Evolutionary conservation across 192 early-diverging fungal genomes (phyloP).

Genomic region (Phlyctochytrium planicorne): DNA sequence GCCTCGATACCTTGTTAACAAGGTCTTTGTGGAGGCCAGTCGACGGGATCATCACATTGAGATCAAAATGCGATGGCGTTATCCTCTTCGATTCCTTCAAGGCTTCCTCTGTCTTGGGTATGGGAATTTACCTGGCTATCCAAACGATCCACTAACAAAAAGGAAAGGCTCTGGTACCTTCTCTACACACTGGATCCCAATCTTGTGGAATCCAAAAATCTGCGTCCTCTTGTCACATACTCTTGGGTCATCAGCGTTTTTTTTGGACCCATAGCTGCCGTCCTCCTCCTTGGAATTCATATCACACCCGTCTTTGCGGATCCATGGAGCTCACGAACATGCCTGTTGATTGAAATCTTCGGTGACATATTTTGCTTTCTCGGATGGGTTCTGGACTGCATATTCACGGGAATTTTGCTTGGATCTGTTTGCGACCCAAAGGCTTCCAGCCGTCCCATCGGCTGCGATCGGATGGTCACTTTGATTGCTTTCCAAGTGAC

Average conservation of each 20-base stretch:
- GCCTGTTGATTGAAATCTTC: not conserved
- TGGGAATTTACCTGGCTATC: not conserved
- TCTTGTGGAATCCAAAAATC: not conserved
- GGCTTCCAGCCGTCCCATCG: not conserved
- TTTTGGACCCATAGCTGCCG: not conserved
- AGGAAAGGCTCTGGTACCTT: slow-evolving; percentile 4
- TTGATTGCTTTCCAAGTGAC: not conserved
- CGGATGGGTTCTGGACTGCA: not conserved
- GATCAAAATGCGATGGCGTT: not conserved
- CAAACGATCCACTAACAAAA: not conserved
- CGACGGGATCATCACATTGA: slow-evolving; percentile 1
- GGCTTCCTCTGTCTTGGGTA: slow-evolving; percentile 9
- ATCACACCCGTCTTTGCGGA: not conserved
- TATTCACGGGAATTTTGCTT: not conserved
- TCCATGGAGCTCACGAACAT: not conserved
- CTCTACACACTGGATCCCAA: not conserved
- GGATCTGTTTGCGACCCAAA: not conserved
- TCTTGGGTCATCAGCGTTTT: not conserved
- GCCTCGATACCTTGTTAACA: slow-evolving; percentile 4
- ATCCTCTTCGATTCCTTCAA: slow-evolving; percentile 3
- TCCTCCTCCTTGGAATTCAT: not conserved
- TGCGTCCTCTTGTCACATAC: not conserved
- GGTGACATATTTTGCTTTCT: not conserved
- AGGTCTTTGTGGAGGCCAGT: slow-evolving; percentile 1
- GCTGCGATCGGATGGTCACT: not conserved